phyloP scores from a whole-genome alignment of 257 asterid species.

The Jasminum sambac region DNA sequence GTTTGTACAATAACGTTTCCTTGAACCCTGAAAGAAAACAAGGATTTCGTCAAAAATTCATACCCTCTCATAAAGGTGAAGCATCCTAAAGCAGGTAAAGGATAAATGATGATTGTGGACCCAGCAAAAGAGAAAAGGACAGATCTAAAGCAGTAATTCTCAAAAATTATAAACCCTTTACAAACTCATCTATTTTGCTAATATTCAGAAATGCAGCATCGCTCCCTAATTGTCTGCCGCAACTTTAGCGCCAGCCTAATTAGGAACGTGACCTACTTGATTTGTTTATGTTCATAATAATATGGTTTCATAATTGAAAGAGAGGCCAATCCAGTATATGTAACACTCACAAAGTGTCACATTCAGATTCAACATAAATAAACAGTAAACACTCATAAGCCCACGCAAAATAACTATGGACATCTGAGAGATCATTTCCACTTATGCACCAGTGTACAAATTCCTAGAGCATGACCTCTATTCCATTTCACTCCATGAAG shows the following conservation, averaged over 20 bases:
- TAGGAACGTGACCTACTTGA: conserved; percentile 8
- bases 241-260: background rate
- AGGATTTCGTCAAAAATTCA: conserved; percentile 18
- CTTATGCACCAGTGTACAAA: conserved; percentile 1
- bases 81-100: conserved; percentile 14
- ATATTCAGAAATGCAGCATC: background rate
- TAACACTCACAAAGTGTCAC: background rate
- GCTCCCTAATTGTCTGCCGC: conserved; percentile 5
- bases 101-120: conserved; percentile 4
- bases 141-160: conserved; percentile 6
- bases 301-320: background rate
- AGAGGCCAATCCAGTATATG: background rate
- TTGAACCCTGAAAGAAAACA: conserved; percentile 68
- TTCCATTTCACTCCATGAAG: background rate
- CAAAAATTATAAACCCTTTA: conserved; percentile 4
- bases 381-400: conserved; percentile 9
- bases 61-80: conserved; percentile 13
- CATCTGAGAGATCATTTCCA: conserved; percentile 6
- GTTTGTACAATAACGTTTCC: conserved; percentile 89
- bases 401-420: conserved; percentile 5
- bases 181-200: conserved; percentile 12
- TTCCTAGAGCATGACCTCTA: background rate
- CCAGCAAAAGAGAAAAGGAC: conserved; percentile 11
- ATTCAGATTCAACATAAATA: conserved; percentile 4
- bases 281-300: conserved; percentile 12